Conservation (phyloP, 495 filamentous ascomycete genomes). For the Neurospora sp. region DNA sequence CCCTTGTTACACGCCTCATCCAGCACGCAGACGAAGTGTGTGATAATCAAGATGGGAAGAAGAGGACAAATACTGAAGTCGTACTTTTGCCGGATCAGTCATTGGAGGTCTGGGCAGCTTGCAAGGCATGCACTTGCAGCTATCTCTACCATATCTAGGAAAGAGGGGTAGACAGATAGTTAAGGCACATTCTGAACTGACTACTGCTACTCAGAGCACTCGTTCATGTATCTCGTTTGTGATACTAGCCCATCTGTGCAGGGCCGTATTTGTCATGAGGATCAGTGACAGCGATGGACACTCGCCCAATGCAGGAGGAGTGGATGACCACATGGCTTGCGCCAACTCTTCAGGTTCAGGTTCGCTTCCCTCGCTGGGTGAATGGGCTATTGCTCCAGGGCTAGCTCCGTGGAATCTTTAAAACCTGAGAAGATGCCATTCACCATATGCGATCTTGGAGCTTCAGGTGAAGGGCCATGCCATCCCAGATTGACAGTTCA, state of each 20-base stretch:
- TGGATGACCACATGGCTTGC: background rate
- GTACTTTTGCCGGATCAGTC: too few relatives aligned
- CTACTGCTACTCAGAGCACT: background rate
- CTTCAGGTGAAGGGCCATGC: too few relatives aligned
- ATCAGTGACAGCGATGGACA: background rate
- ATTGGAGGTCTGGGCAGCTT: background rate
- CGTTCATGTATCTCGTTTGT: background rate
- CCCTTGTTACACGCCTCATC: background rate
- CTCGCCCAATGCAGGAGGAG: background rate
- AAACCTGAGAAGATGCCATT: background rate
- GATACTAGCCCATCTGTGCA: background rate
- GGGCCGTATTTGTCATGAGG: background rate
- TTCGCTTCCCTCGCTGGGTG: background rate
- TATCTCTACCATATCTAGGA: too few relatives aligned
- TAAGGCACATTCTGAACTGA: background rate
- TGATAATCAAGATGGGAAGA: too few relatives aligned
- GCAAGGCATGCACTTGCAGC: too few relatives aligned
- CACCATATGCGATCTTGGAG: too few relatives aligned
- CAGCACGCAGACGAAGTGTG: background rate
- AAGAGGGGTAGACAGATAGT: too few relatives aligned
- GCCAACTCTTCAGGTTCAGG: background rate
- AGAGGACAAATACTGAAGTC: too few relatives aligned
- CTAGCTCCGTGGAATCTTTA: background rate
- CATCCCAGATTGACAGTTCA: too few relatives aligned
- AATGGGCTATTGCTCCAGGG: background rate